Evolutionary conservation across 257 asterid genomes (phyloP), one percentile per base, ranked within the genome.

Genomic region (Fraxinus pennsylvanica): DNA sequence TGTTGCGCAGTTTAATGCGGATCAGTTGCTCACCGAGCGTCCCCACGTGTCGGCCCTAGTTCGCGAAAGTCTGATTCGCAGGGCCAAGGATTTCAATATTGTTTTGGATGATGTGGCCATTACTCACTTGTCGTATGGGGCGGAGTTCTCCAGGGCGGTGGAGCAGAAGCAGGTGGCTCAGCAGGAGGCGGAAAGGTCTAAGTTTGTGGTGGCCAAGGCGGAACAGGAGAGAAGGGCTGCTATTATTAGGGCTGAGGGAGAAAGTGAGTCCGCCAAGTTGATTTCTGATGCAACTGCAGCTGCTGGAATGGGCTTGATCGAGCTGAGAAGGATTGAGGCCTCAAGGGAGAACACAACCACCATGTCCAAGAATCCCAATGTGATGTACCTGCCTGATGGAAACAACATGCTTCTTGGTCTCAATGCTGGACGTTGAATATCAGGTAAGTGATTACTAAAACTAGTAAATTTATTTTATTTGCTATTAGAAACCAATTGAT

Each of bases 131-230:
- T 93, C 98, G 0, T 96, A 96, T 43, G 98, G 99, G 36, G 88
- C 92, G 1, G 98, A 96, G 79, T 93, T 96, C 84, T 93, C 98
- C 0, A 93, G 79, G 81, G 98, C 98, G 3, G 98, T 93, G 79
- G 99, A 96, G 87, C 98, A 96, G 93, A 96, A 96, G 86, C 99
- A 96, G 87, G 99, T 92, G 70, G 99, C 98, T 9, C 98, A 96
- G 84, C 99, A 96, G 86, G 99, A 93, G 88, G 99, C 99, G 0
- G 98, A 96, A 91, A 66, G 99, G 73, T 93, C 98, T 9, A 96
- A 92, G 74, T 96, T 96, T 39, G 96, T 96, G 54, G 99, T 96
- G 22, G 87, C 85, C 79, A 96, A 93, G 86, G 93, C 97, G 0
- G 99, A 95, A 57, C 91, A 93, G 87, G 79, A 94, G 78, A 22